phyloP scores from a whole-genome alignment of 2,329 filamentous ascomycete species.

The Magnaporthiopsis rhizophila region DNA sequence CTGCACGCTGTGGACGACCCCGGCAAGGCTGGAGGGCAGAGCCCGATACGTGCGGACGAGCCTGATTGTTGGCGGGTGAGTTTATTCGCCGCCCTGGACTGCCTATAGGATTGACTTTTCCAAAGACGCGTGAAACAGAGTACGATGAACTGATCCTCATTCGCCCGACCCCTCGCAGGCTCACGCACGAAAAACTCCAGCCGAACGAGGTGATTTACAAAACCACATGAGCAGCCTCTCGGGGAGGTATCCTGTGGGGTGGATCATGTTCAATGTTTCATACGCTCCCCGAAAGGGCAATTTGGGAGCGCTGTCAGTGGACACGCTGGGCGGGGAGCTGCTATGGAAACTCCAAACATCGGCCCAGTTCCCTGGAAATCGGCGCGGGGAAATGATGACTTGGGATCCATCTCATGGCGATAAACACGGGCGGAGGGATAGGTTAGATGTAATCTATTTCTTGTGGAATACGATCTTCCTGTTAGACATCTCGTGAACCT shows the following conservation, averaged over 20 bases:
- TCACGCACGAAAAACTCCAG: background rate
- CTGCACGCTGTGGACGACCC: slow-evolving; percentile 15
- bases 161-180: background rate
- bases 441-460: too few relatives aligned
- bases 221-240: background rate
- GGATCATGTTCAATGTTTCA: too few relatives aligned
- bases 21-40: slow-evolving; percentile 13
- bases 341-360: background rate
- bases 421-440: background rate
- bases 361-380: background rate
- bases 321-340: too few relatives aligned
- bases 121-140: background rate
- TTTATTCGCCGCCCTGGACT: background rate
- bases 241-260: background rate
- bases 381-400: background rate
- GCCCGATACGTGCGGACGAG: slow-evolving; percentile 14
- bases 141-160: background rate
- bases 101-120: background rate
- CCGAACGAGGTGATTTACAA: background rate
- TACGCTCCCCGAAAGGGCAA: background rate
- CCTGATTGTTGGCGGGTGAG: slow-evolving; percentile 13
- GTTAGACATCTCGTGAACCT: background rate
- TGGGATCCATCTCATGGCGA: background rate
- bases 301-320: background rate
- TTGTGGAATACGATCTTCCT: background rate